Conservation (phyloP, 495 filamentous ascomycete species). For the Alectoria sarmentosa region DNA sequence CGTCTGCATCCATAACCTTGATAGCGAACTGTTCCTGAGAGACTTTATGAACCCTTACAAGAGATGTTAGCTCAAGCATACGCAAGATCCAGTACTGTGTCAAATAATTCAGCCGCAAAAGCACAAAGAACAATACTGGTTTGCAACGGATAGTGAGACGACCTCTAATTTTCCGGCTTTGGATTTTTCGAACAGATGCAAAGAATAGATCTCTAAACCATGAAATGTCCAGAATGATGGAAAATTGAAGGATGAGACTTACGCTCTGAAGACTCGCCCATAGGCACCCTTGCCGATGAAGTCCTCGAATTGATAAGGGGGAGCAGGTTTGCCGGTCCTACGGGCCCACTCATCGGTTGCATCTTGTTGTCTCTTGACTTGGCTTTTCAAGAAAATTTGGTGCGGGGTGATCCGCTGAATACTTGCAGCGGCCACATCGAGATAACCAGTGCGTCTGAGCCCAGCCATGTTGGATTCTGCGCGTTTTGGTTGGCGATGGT, state of each 20-base stretch:
- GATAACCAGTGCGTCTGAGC: background rate
- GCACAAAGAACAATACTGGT: background rate
- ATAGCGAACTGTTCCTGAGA: constrained; percentile 67
- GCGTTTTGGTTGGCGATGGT: background rate
- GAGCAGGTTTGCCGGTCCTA: constrained; percentile 39
- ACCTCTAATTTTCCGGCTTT: background rate
- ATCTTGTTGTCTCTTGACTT: constrained; percentile 41
- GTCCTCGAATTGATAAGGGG: constrained; percentile 74
- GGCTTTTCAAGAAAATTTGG: constrained; percentile 4
- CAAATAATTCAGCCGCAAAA: background rate
- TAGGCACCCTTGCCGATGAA: constrained; percentile 94
- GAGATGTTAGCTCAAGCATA: constrained; percentile 16
- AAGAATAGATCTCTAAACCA: background rate
- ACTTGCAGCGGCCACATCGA: background rate
- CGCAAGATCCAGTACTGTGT: background rate
- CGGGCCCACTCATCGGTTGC: constrained; percentile 45
- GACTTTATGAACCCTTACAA: constrained; percentile 19
- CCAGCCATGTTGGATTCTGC: background rate
- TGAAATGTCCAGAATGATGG: background rate
- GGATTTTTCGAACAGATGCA: background rate
- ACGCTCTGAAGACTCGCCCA: constrained; percentile 89
- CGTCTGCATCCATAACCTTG: constrained; percentile 95
- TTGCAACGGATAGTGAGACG: background rate
- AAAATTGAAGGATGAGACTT: constrained; percentile 19
- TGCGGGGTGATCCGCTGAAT: background rate